Evolutionary conservation across 2,329 filamentous ascomycete species (phyloP).

Genomic region (Ascochyta rabiei): DNA sequence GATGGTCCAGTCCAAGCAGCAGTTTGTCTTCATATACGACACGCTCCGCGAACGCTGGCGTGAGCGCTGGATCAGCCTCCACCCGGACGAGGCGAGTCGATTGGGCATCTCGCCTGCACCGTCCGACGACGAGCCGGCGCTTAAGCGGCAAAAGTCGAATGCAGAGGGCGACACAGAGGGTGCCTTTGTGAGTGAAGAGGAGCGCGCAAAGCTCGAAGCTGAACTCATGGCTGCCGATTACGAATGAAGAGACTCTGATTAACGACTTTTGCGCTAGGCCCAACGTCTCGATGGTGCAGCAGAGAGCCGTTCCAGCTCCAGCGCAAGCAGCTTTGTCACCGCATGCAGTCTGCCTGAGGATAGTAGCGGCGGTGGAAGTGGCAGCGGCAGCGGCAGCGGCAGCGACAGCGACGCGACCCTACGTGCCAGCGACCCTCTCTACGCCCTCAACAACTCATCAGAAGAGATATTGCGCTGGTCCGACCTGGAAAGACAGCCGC

Average conservation of each 20-base stretch:
- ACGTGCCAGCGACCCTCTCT: not conserved
- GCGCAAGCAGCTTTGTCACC: not conserved
- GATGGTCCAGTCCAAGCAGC: slow-evolving; percentile 91
- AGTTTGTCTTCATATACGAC: slow-evolving; percentile 88
- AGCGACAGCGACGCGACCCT: not conserved
- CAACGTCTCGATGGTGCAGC: not conserved
- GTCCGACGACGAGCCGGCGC: slow-evolving; percentile 26
- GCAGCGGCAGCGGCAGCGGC: not conserved
- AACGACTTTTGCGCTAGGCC: not conserved
- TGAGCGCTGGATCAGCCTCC: slow-evolving; percentile 52
- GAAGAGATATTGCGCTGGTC: not conserved
- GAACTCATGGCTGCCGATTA: slow-evolving; percentile 39
- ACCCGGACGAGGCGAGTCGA: slow-evolving; percentile 37
- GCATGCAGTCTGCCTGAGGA: not conserved
- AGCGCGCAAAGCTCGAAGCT: slow-evolving; percentile 40
- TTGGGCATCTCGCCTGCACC: slow-evolving; percentile 26
- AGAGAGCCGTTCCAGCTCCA: not conserved
- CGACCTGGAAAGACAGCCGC: not conserved
- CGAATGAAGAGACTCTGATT: slow-evolving; percentile 22
- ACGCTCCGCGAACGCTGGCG: slow-evolving; percentile 78
- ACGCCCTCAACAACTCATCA: not conserved
- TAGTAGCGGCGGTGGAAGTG: not conserved
- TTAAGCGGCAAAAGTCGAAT: slow-evolving; percentile 39
- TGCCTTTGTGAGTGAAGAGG: slow-evolving; percentile 19
- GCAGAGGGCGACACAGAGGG: slow-evolving; percentile 20